Evolutionary conservation across 1,139 yeast genomes (phyloP).

Genomic region (Meyerozyma sp.): DNA sequence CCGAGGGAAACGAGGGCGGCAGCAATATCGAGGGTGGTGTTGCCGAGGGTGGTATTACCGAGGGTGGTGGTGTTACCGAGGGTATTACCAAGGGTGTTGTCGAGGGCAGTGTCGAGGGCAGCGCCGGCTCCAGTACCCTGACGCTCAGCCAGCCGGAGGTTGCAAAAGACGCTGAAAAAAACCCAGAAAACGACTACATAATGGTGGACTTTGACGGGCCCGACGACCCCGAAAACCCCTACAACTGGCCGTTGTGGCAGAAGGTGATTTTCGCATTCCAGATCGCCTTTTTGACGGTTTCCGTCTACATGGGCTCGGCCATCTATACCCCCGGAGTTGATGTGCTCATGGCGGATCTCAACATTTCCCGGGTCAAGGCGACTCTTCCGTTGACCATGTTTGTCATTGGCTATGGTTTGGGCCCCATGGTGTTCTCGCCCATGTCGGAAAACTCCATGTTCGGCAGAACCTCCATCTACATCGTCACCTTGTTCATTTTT

Average conservation of each 20-base stretch:
- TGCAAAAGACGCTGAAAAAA: not conserved
- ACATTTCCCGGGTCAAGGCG: constrained; percentile 3
- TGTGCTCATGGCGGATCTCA: constrained; percentile 3
- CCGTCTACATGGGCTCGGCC: constrained; percentile 7
- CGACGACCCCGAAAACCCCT: constrained; percentile 7
- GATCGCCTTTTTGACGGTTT: constrained; percentile 4
- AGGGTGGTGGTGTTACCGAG: no score
- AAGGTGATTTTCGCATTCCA: constrained; percentile 2
- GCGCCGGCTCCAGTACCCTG: not conserved
- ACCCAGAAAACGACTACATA: not conserved
- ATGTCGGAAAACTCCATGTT: constrained; percentile 18
- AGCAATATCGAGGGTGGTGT: no score
- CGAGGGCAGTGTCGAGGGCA: no score
- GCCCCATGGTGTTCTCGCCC: constrained; percentile 7
- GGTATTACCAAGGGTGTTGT: no score
- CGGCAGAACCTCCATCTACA: constrained; percentile 46
- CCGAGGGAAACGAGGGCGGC: no score
- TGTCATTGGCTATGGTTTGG: constrained; percentile 7
- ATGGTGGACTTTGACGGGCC: constrained; percentile 5
- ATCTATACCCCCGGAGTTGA: constrained; percentile 7
- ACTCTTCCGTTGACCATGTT: constrained; percentile 6
- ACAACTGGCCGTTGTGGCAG: constrained; percentile 5
- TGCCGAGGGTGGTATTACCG: no score
- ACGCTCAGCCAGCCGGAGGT: not conserved
- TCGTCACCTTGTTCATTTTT: constrained; percentile 23